Conservation (phyloP, 257 asterid genomes). For the Capsicum baccatum region DNA sequence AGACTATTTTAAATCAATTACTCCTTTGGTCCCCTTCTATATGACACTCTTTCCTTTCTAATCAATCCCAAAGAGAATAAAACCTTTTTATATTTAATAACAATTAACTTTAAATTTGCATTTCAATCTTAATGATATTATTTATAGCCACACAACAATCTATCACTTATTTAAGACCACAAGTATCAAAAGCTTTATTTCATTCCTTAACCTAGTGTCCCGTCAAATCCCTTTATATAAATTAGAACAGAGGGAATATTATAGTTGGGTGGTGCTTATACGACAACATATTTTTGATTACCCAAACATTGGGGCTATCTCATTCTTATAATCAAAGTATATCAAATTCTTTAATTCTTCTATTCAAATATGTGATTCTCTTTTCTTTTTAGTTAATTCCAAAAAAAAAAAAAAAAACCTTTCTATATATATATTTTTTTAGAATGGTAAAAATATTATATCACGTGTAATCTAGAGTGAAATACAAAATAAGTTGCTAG, state of each 20-base stretch:
- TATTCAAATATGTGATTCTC: not conserved
- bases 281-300: not conserved
- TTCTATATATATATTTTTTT: not conserved
- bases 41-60: not conserved
- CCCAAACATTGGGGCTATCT: not conserved
- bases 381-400: not conserved
- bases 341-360: not conserved
- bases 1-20: not conserved
- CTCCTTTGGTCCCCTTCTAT: not conserved
- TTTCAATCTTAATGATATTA: not conserved
- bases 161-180: not conserved
- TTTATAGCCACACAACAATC: not conserved
- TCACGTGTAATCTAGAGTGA: not conserved
- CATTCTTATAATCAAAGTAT: not conserved
- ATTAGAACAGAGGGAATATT: not conserved
- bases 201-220: not conserved
- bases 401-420: not conserved
- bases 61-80: not conserved
- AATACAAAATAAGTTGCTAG: conserved; percentile 1
- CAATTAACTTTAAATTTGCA: not conserved
- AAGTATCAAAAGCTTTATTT: not conserved
- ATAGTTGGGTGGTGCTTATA: not conserved
- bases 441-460: not conserved
- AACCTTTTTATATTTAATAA: not conserved
- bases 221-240: not conserved